phyloP scores from a whole-genome alignment of 495 filamentous ascomycete species.

The Hypoxylon perforatum region DNA sequence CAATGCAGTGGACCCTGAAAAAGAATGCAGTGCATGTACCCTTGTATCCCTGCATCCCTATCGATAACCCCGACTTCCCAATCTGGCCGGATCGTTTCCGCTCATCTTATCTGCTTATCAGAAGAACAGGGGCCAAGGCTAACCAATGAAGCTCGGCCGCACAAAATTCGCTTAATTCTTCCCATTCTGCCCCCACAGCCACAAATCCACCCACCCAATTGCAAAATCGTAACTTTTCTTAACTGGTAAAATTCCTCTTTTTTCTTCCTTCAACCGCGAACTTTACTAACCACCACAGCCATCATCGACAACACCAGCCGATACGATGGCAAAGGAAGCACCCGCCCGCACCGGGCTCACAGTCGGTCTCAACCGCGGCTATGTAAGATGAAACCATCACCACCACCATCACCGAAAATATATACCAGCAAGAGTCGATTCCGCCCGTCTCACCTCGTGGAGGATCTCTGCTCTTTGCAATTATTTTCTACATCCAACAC shows the following conservation, averaged over 20 bases:
- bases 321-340: slow-evolving; percentile 53
- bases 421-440: slow-evolving; percentile 35
- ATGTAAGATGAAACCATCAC: slow-evolving; percentile 71
- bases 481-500: slow-evolving; percentile 44
- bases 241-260: no score
- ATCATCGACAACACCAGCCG: slow-evolving; percentile 38
- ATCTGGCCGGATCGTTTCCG: slow-evolving; percentile 1
- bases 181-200: slow-evolving; percentile 29
- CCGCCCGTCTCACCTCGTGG: slow-evolving; percentile 68
- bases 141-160: slow-evolving; percentile 21
- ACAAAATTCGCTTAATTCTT: slow-evolving; percentile 36
- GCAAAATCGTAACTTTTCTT: slow-evolving; percentile 27
- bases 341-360: slow-evolving; percentile 77
- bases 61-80: slow-evolving; percentile 9
- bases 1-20: not conserved
- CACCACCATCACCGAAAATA: slow-evolving; percentile 14
- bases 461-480: slow-evolving; percentile 66
- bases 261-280: slow-evolving; percentile 9
- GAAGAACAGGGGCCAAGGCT: slow-evolving; percentile 14
- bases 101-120: slow-evolving; percentile 7
- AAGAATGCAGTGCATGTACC: slow-evolving; percentile 28
- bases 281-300: slow-evolving; percentile 48
- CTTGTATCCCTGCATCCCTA: slow-evolving; percentile 4
- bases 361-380: slow-evolving; percentile 87
- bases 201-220: slow-evolving; percentile 36